phyloP scores from a whole-genome alignment of 2,329 filamentous ascomycete genomes.

The Beauveria sp. region DNA sequence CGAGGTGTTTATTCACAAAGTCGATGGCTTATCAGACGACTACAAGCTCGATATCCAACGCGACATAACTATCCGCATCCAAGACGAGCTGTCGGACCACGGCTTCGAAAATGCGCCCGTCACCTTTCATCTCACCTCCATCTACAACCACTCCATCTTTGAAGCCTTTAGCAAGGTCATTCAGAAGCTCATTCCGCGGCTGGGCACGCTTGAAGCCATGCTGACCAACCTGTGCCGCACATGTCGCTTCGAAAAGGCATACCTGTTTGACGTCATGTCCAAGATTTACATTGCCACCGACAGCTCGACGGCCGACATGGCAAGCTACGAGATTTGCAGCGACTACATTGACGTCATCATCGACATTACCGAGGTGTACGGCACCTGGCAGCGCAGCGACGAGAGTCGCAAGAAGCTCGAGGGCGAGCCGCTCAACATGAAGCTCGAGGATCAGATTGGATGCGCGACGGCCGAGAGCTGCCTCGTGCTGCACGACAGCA shows the following conservation, averaged over 20 bases:
- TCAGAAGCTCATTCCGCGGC: conserved; percentile 89
- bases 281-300: conserved; percentile 99
- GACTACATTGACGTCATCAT: conserved; percentile 99
- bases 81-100: conserved; percentile 88
- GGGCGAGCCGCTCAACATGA: conserved; percentile 52
- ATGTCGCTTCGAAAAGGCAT: conserved; percentile 94
- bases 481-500: conserved; percentile 57
- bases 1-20: conserved; percentile 98
- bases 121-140: conserved; percentile 91
- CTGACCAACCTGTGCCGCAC: conserved; percentile 90
- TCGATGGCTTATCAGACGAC: conserved; percentile 93
- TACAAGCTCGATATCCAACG: conserved; percentile 94
- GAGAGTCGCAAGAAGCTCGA: conserved; percentile 49
- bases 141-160: conserved; percentile 98
- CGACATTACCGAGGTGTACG: conserved; percentile 92
- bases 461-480: conserved; percentile 60
- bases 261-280: conserved; percentile 93
- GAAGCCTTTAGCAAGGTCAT: conserved; percentile 98
- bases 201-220: conserved; percentile 86
- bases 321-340: conserved; percentile 95
- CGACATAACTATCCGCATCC: conserved; percentile 92
- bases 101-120: conserved; percentile 91
- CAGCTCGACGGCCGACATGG: conserved; percentile 85
- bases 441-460: conserved; percentile 57
- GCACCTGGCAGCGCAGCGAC: conserved; percentile 56